Conservation (phyloP, 2,329 filamentous ascomycete species). For the Trichoderma koningii region DNA sequence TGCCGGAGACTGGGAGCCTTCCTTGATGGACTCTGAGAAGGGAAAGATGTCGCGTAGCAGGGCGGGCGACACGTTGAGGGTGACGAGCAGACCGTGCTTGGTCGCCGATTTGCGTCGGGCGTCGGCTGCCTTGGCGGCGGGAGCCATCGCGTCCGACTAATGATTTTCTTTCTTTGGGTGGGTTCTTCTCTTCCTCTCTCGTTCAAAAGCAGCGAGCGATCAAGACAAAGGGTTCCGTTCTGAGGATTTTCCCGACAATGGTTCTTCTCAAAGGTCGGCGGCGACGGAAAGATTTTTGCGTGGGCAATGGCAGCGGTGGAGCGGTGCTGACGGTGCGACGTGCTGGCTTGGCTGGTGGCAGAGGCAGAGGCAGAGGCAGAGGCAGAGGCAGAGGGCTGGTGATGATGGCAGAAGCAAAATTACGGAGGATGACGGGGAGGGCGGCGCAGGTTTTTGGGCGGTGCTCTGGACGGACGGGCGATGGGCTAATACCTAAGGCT, state of each 20-base stretch:
- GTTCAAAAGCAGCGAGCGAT: background rate
- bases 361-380: slow-evolving; percentile 22
- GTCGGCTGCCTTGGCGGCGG: slow-evolving; percentile 40
- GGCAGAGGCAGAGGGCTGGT: slow-evolving; percentile 20
- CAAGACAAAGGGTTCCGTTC: background rate
- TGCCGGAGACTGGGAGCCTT: slow-evolving; percentile 46
- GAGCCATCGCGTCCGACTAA: slow-evolving; percentile 38
- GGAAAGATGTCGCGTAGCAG: slow-evolving; percentile 55
- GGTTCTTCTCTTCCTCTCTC: too few relatives aligned
- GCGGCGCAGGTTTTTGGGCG: slow-evolving; percentile 27
- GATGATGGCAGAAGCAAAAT: slow-evolving; percentile 27
- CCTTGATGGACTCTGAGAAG: slow-evolving; percentile 44
- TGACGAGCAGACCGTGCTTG: slow-evolving; percentile 49
- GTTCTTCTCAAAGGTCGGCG: background rate
- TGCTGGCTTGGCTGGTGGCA: slow-evolving; percentile 16
- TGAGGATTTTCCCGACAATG: background rate
- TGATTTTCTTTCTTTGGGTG: background rate
- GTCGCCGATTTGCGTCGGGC: slow-evolving; percentile 44
- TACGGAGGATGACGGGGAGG: slow-evolving; percentile 24
- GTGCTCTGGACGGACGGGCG: slow-evolving; percentile 28
- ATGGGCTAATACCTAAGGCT: slow-evolving; percentile 29
- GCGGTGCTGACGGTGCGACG: slow-evolving; percentile 15
- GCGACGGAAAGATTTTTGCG: slow-evolving; percentile 12
- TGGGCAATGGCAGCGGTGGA: slow-evolving; percentile 29
- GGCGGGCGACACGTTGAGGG: slow-evolving; percentile 53